Percentiles rank a stretch among this genome's conserved stretches.
Evolutionary conservation across 441 rosid species (phyloP).

Genomic region (Populus hybrid): DNA sequence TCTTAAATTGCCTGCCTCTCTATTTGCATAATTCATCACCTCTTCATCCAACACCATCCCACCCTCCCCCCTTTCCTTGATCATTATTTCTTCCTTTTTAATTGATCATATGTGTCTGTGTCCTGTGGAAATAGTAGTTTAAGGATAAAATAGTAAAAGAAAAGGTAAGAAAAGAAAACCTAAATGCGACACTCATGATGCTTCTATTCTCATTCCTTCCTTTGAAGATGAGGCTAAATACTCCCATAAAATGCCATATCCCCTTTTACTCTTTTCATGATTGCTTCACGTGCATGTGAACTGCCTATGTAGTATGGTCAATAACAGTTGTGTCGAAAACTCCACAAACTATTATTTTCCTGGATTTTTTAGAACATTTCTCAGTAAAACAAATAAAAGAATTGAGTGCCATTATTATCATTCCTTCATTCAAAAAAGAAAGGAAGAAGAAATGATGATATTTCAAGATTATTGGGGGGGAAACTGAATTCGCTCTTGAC

Average conservation of each 20-base stretch:
- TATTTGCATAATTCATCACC: neutral
- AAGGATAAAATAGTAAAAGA: neutral
- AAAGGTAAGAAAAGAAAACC: neutral
- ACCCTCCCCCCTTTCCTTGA: neutral
- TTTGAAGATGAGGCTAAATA: neutral
- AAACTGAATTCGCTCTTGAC: neutral
- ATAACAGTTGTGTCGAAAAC: neutral
- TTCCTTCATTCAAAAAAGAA: neutral
- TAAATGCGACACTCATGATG: neutral
- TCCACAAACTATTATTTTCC: neutral
- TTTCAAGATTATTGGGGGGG: neutral
- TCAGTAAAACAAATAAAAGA: neutral
- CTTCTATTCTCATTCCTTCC: neutral
- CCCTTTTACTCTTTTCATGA: neutral
- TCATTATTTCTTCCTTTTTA: neutral
- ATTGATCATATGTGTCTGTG: neutral
- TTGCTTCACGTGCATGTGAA: neutral
- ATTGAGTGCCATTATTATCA: neutral
- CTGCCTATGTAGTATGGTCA: neutral
- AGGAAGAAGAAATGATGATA: neutral
- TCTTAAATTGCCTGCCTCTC: slow-evolving; percentile 1
- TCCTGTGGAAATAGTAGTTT: neutral
- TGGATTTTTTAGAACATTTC: neutral
- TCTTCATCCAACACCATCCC: neutral
- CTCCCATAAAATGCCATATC: neutral